Base-by-base conservation (phyloP, 129 eudicot genomes). In the Ambrosia trifida region DNA sequence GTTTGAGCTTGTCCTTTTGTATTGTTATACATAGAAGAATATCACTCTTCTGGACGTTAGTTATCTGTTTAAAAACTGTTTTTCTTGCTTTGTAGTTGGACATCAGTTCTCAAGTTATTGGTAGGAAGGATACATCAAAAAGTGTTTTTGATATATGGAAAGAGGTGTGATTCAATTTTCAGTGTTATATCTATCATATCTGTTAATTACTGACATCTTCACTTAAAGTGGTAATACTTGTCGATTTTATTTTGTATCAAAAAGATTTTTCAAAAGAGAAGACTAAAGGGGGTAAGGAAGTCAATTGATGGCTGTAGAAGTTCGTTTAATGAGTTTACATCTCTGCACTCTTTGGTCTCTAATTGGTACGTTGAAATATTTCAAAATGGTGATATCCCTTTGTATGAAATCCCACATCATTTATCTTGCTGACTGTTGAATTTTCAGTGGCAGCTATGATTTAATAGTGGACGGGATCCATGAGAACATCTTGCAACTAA, bases 131-230 rank as follows among this genome's bases (percentile, higher is more conserved):
- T 73, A 49, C 87, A 52, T 76, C 97, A 77, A 90, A 76, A 77
- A 87, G 86, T 82, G 87, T 90, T 50, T 88, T 95, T 75, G 99
- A 90, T 66, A 65, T 94, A 69, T 94, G 99, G 99, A 94, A 87
- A 73, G 99, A 87, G 91, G 99, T 94, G 46, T 78, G 30, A 17
- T 9, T 14, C 20, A 33, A 47, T 66, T 16, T 5, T 14, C 20
- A 24, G 49, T 69, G 71, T 35, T 43, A 35, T 53, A 57, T 50
- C 5, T 20, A 64, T 14, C 45, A 45, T 50, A 72, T 46, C 24
- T 76, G n/a, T 53, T 54, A 31, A 61, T 9, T 70, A 50, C 58
- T 30, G 2, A n/a, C 31, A 40, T 40, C 14, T 13, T 44, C 50
- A 53, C 33, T 73, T 45, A 66, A 3, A 9, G 31, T 56, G 14